These are phyloP conservation scores for button mushroom (Agaricus bisporus) DNA, from an alignment of 768 basidiomycete genomes.

Conservation along the genomic window DNA sequence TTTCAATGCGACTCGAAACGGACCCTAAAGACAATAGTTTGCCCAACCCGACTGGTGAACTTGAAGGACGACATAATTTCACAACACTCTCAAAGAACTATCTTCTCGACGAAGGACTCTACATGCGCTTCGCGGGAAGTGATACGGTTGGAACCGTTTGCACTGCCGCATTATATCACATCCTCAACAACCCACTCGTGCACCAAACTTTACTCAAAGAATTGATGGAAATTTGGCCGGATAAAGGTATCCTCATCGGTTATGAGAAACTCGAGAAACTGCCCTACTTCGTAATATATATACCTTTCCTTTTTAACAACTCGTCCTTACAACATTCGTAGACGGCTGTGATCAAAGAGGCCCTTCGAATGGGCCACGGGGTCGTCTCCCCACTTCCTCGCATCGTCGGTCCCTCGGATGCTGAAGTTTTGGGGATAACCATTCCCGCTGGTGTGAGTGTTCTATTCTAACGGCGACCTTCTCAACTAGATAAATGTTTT, in stretches of 20 bases:
- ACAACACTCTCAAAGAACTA: conserved; percentile 26
- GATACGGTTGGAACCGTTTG: conserved; percentile 39
- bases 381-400: conserved; percentile 32
- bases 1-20: neutral
- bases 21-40: neutral
- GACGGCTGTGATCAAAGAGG: conserved; percentile 44
- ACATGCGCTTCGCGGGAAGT: conserved; percentile 34
- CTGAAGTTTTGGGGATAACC: conserved; percentile 27
- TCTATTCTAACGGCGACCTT: neutral
- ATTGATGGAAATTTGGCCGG: conserved; percentile 35
- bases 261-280: conserved; percentile 37
- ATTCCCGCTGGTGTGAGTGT: conserved; percentile 33
- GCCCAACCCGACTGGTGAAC: neutral
- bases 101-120: conserved; percentile 31
- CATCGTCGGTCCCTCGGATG: conserved; percentile 28
- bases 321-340: conserved; percentile 13
- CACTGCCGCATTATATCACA: conserved; percentile 29
- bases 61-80: conserved; percentile 22
- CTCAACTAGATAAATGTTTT: neutral
- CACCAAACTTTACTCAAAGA: conserved; percentile 23
- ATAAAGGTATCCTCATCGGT: conserved; percentile 21
- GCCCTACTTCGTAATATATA: conserved; percentile 34
- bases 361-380: conserved; percentile 36
- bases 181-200: conserved; percentile 27
- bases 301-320: neutral